Evolutionary conservation across 2,329 filamentous ascomycete genomes (phyloP).

Genomic region (Chalara sp.): DNA sequence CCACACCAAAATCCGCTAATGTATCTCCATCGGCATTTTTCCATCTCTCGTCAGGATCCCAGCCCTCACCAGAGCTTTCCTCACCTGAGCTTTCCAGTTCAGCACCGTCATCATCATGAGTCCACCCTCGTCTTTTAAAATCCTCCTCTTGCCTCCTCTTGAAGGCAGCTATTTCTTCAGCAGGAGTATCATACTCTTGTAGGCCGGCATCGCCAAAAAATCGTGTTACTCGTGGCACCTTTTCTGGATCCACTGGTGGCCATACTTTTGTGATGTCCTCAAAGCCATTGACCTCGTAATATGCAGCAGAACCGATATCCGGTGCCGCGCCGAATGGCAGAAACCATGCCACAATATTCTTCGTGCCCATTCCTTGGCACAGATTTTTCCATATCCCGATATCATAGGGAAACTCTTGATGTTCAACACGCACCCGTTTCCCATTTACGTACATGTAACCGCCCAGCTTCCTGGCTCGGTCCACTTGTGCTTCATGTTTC

Average conservation of each 20-base stretch:
- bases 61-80: constrained; percentile 17
- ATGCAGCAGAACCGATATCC: constrained; percentile 30
- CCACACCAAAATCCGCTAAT: constrained; percentile 71
- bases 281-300: constrained; percentile 71
- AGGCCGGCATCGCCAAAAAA: constrained; percentile 2
- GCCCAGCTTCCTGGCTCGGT: constrained; percentile 36
- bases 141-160: constrained; percentile 43
- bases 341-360: constrained; percentile 61
- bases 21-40: constrained; percentile 69
- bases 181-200: constrained; percentile 21
- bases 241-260: constrained; percentile 59
- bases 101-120: constrained; percentile 15
- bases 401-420: constrained; percentile 78
- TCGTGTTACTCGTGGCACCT: constrained; percentile 31
- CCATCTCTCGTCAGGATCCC: constrained; percentile 55
- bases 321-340: constrained; percentile 56
- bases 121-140: constrained; percentile 29
- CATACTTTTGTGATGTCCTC: constrained; percentile 56
- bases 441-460: constrained; percentile 38
- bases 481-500: constrained; percentile 51
- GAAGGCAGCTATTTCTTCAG: constrained; percentile 40
- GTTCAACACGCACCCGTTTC: constrained; percentile 45
- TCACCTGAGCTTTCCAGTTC: constrained; percentile 21
- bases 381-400: constrained; percentile 70
- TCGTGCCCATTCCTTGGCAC: constrained; percentile 66